Evolutionary conservation across 2,329 filamentous ascomycete species (phyloP), one percentile per base, ranked within the genome.

Genomic region (Colletotrichum chrysophilum): DNA sequence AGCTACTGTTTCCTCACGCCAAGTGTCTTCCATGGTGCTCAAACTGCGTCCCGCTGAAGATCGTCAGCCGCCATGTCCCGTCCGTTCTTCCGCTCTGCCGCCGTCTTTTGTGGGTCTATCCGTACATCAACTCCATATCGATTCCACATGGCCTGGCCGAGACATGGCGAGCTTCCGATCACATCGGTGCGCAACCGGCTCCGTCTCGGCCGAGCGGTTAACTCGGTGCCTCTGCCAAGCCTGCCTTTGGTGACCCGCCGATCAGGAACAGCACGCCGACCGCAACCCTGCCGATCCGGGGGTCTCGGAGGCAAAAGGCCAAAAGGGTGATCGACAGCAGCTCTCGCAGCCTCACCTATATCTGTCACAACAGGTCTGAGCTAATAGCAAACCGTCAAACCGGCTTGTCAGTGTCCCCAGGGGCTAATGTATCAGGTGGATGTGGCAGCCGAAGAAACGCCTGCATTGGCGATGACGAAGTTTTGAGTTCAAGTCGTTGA

Each of bases 381-480:
- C 52, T 75, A 71, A 66, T 71, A 30, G 36, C 48, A 38, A 48
- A 32, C 60, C 66, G 68, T 61, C 36, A 52, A 36, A 38, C 52
- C 52, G 36, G 34, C 67, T 38, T 61, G 71, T 70, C 71, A 61
- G 18, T 36, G 71, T 65, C 55, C 67, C 43, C 48, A 56, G 68
- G 28, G n/a, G 68, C 72, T 75, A 68, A 24, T n/a, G 70, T 68
- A 68, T 72, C 69, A 73, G 73, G 73, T 73, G 43, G 58, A 24
- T n/a, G 48, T 36, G 36, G 52, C 68, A 60, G 28, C 13, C 34
- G 26, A 24, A 26, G 56, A 64, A 67, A 32, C 32, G 21, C 65
- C 48, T 73, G 36, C 70, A 52, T 38, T 65, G 34, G 21, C 28
- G 58, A 76, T 76, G 64, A 66, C 74, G 70, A 66, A 21, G n/a